Base-by-base conservation (phyloP, 371 early-diverging fungal species). In the Capillidium rhysosporum region DNA sequence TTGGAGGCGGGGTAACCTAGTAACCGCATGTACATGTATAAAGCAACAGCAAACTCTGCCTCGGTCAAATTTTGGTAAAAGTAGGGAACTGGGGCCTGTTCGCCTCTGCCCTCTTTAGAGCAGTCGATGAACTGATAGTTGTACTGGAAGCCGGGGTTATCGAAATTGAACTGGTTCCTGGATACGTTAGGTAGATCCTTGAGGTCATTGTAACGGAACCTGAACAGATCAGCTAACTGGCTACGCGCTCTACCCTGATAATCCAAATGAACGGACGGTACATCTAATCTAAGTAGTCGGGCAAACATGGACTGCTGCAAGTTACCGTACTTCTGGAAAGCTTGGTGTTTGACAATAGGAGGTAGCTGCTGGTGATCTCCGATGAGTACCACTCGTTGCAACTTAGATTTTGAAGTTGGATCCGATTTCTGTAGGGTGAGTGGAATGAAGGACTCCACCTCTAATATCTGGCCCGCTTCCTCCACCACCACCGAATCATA, bases 311-410 rank as follows among this genome's bases (percentile, higher is more conserved):
- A 79, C 64, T 92, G 92, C 57, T 90, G 90, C 83, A 95, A 73
- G 60, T 89, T 83, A 47, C 84, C 83, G 54, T 82, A 85, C 52
- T 77, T 68, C 56, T 82, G 81, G 62, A 94, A 79, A 0, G 84
- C 85, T 46, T 68, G 63, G 65, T 83, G 84, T 64, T 86, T 80
- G 12, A 94, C 90, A 2, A 94, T 85, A 18, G 95, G 96, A 8
- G 94, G 93, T 30, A 95, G 67, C 59, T 98, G 98, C 61, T 86
- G 75, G 56, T 94, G 96, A 63, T 99, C 98, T 25, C 99, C 99
- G 57, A 97, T 89, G 62, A 99, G 52, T 14, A 99, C 75, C 3
- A 98, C 78, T 21, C 92, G 84, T 63, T 88, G 75, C 48, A 96
- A 63, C 0, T 80, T 70, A 45, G 65, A 59, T 21, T 72, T 73